Evolutionary conservation across 192 early-diverging fungal species (phyloP).

Genomic region (Mortierella antarctica): DNA sequence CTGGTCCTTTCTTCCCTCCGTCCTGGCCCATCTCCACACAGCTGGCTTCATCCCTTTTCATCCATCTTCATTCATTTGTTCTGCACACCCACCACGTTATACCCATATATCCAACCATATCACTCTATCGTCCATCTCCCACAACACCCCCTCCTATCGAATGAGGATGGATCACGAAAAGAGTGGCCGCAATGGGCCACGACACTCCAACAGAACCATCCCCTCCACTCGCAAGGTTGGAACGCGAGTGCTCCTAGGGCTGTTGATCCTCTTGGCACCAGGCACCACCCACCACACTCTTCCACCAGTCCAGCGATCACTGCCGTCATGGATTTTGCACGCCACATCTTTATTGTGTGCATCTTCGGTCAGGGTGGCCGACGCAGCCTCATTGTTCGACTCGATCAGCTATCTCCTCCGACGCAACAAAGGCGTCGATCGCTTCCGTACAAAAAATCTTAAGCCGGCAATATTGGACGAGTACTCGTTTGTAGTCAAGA

Average conservation of each 20-base stretch:
- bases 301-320: background rate
- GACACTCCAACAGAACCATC: no score
- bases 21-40: no score
- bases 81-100: no score
- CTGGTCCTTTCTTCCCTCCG: no score
- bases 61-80: no score
- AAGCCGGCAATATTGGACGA: background rate
- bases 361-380: conserved; percentile 7
- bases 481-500: conserved; percentile 25
- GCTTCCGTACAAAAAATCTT: background rate
- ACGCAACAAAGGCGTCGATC: conserved; percentile 1
- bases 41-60: no score
- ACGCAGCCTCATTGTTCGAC: conserved; percentile 24
- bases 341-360: background rate
- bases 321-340: background rate
- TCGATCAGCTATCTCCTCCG: conserved; percentile 17
- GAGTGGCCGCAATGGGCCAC: no score
- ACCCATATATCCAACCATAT: no score
- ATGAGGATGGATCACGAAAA: no score
- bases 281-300: background rate
- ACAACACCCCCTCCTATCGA: no score
- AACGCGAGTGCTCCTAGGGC: conserved; percentile 20
- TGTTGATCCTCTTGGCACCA: conserved; percentile 19
- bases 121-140: no score
- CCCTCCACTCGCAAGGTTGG: background rate